phyloP scores from a whole-genome alignment of 306 rosid species.

The Casuarina equisetifolia region DNA sequence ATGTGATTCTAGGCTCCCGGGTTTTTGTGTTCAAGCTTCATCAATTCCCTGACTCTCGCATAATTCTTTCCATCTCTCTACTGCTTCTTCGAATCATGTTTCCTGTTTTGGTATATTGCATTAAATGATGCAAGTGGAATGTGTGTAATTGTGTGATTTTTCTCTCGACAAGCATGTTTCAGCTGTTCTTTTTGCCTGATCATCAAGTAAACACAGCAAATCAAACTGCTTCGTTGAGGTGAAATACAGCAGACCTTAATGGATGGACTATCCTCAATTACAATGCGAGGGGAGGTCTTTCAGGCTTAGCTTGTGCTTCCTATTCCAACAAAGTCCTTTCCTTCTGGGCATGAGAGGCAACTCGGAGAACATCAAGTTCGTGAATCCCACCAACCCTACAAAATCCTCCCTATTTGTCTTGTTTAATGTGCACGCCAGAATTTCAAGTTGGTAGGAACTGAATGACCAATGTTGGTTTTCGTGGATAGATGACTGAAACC shows the following conservation, averaged over 20 bases:
- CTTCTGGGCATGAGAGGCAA: conserved; percentile 28
- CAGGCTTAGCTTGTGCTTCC: conserved; percentile 30
- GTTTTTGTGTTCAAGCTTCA: too few species aligned
- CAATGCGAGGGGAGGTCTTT: conserved; percentile 13
- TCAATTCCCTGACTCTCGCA: too few species aligned
- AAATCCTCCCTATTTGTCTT: conserved; percentile 20
- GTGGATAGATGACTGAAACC: too few species aligned
- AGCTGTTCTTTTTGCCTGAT: conserved; percentile 22
- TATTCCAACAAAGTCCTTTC: conserved; percentile 32
- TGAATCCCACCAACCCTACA: conserved; percentile 24
- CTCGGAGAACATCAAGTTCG: conserved; percentile 23
- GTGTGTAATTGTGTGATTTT: conserved; percentile 28
- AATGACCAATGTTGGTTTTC: too few species aligned
- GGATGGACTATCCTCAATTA: conserved; percentile 3
- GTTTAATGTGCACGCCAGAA: too few species aligned
- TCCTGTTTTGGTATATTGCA: too few species aligned
- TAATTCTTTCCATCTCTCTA: too few species aligned
- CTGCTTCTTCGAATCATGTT: too few species aligned
- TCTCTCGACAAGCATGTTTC: conserved; percentile 28
- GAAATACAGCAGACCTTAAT: conserved; percentile 26
- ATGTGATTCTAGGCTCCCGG: too few species aligned
- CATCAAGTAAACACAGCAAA: conserved; percentile 17
- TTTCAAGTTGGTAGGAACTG: too few species aligned
- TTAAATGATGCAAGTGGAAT: not conserved
- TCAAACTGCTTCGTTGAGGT: conserved; percentile 10